Evolutionary conservation across 345 rosid species (phyloP).

Genomic region (Rhodamnia argentea): DNA sequence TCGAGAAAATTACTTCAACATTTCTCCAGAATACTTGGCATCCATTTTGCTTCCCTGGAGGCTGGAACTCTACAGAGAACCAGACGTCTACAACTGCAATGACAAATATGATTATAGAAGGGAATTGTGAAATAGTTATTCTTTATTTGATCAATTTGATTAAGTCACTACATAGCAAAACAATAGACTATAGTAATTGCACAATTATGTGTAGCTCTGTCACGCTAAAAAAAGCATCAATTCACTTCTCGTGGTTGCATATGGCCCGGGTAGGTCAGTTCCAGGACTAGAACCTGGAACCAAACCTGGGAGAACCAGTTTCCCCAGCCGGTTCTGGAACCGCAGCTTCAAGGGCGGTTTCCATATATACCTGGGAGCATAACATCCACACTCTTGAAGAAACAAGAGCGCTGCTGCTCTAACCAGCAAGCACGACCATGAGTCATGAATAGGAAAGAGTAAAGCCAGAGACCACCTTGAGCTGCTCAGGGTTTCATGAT

Average conservation of each 20-base stretch:
- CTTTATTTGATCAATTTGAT: not conserved
- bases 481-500: too few species aligned
- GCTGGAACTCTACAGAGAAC: not conserved
- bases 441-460: too few species aligned
- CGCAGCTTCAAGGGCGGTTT: too few species aligned
- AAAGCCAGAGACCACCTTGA: too few species aligned
- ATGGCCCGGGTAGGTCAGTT: not conserved
- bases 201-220: accelerated
- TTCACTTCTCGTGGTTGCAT: not conserved
- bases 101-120: too few species aligned
- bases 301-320: too few species aligned
- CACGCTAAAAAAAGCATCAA: not conserved
- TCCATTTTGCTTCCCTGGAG: not conserved
- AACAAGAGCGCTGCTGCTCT: too few species aligned
- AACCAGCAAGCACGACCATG: too few species aligned
- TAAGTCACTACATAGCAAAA: not conserved
- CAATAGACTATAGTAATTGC: not conserved
- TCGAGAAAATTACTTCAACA: constrained; percentile 1
- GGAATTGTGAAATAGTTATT: not conserved
- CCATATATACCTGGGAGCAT: too few species aligned
- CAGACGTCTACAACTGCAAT: not conserved
- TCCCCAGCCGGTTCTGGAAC: too few species aligned
- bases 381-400: too few species aligned
- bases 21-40: not conserved
- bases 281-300: too few species aligned